Evolutionary conservation across 2,329 filamentous ascomycete species (phyloP).

Genomic region (Trichoderma cornu-damae): DNA sequence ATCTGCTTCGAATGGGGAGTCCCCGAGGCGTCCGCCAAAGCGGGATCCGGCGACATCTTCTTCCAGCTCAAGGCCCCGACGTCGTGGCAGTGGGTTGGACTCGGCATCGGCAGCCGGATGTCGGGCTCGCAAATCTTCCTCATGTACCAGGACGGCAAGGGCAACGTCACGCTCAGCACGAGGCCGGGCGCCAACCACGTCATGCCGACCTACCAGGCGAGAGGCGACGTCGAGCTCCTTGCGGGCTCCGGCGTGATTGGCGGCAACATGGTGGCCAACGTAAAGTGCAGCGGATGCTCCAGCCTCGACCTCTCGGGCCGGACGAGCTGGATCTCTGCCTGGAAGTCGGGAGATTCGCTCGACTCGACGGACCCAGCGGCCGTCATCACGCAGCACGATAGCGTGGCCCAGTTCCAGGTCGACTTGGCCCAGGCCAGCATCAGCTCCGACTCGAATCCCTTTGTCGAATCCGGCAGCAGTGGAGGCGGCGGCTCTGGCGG

Average conservation of each 20-base stretch:
- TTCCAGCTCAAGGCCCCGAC: conserved; percentile 55
- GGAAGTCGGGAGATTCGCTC: conserved; percentile 44
- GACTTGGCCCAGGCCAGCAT: conserved; percentile 47
- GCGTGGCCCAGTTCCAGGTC: conserved; percentile 40
- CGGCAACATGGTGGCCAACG: conserved; percentile 55
- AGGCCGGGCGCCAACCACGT: conserved; percentile 45
- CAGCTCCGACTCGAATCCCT: conserved; percentile 48
- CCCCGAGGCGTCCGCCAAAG: conserved; percentile 44
- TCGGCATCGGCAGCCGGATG: conserved; percentile 55
- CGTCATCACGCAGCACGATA: conserved; percentile 44
- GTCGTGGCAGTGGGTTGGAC: conserved; percentile 51
- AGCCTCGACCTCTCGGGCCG: conserved; percentile 39
- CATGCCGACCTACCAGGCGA: conserved; percentile 43
- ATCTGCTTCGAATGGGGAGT: conserved; percentile 55
- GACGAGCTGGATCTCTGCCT: conserved; percentile 51
- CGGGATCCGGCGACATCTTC: conserved; percentile 52
- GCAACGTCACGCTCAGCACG: conserved; percentile 59
- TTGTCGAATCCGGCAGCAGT: conserved; percentile 29
- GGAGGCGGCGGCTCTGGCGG: conserved; percentile 19
- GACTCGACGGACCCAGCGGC: conserved; percentile 39
- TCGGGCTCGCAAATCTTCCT: conserved; percentile 55
- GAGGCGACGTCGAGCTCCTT: conserved; percentile 48
- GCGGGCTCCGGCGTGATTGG: conserved; percentile 52
- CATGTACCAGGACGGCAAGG: conserved; percentile 53
- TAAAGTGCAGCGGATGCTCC: conserved; percentile 51